Percentiles rank a stretch among this genome's conserved stretches.
These are phyloP conservation scores for Nevesoporus exiguus DNA, from an alignment of 768 basidiomycete genomes.

Conservation along the genomic window DNA sequence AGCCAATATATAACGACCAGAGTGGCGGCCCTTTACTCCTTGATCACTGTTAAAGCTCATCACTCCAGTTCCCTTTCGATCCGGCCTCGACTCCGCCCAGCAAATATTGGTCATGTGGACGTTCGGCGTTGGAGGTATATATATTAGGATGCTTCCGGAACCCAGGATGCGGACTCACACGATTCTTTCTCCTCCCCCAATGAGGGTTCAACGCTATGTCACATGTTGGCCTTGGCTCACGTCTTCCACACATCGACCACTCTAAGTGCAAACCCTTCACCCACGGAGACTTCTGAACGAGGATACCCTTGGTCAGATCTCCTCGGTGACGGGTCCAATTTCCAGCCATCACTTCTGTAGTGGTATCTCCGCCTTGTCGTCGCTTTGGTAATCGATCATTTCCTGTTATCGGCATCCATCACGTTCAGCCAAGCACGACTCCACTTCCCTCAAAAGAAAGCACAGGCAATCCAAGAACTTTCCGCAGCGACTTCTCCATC, in stretches of 20 bases:
- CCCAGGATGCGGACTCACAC: not conserved
- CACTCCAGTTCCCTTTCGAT: too few species aligned
- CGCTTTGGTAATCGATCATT: not conserved
- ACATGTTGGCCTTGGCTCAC: not conserved
- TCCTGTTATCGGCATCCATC: not conserved
- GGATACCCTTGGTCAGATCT: not conserved
- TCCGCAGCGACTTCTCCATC: not conserved
- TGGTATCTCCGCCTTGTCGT: too few species aligned
- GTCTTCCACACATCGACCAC: not conserved
- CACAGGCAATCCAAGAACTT: not conserved
- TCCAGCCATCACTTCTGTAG: too few species aligned
- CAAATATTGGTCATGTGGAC: too few species aligned
- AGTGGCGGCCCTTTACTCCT: too few species aligned
- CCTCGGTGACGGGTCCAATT: not conserved
- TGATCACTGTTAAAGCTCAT: not conserved
- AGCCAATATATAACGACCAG: too few species aligned
- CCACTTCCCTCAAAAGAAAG: conserved; percentile 3
- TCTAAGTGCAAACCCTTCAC: not conserved
- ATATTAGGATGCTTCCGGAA: not conserved
- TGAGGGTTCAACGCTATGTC: not conserved
- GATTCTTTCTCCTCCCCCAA: not conserved
- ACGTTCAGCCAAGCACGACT: not conserved
- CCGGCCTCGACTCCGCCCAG: too few species aligned
- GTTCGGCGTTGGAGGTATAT: not conserved
- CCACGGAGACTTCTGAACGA: not conserved